Base-by-base conservation (phyloP, 257 asterid genomes). In the Fraxinus excelsior region DNA sequence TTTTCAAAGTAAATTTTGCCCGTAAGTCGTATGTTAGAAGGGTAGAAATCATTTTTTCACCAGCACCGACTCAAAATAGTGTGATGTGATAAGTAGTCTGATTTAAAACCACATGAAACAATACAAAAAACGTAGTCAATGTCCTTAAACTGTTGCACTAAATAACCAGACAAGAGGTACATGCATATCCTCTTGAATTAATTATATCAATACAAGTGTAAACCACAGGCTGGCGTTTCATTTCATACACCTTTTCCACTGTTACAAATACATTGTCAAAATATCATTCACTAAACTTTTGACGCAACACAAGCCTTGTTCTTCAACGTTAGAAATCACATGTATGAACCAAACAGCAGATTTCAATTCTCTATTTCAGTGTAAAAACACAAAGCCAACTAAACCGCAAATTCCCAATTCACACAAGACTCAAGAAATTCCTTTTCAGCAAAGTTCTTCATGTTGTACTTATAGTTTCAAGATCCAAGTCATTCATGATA, bases 181-280 rank as follows among this genome's bases (percentile, higher is more conserved):
- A 18, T 6, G n/a, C n/a, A 40, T 14, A 25, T 21, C 69, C 64
- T 67, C 66, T 16, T 25, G 44, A 56, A 6, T 51, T 29, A 81
- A 72, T 37, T 73, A 60, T 78, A 76, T 78, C 76, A 60, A 49
- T 31, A 75, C 73, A 66, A 73, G 69, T 62, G 67, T 67, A 40
- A 80, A 75, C 32, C 81, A 78, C 85, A 75, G 46, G 77, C 70
- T 78, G 83, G 73, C 79, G 78, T 37, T 75, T 75, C 44, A 56
- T 74, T 65, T 80, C 40, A 25, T 18, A 13, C 28, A 32, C 67
- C 35, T 70, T 74, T 64, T 34, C 21, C 29, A 67, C 69, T n/a
- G 40, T 71, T 34, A 29, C 32, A 72, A 67, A 46, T 62, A 11
- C 71, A 35, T 51, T 64, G 58, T 77, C 56, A 74, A 71, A 40